phyloP scores from a whole-genome alignment of 2,329 filamentous ascomycete species.

The Rosellinia necatrix region DNA sequence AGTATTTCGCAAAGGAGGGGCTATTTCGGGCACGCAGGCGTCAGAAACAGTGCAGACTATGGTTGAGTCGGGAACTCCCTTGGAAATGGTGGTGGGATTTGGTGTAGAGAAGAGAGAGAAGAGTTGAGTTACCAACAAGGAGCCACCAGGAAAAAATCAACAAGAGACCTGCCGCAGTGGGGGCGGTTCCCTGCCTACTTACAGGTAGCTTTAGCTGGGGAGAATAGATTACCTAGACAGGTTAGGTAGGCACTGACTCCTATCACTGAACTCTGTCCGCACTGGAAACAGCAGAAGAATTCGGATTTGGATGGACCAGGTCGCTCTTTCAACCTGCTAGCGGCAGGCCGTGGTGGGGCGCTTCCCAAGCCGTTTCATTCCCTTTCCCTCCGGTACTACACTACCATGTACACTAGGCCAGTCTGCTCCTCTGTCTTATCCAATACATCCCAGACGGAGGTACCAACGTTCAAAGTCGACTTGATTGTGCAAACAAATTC shows the following conservation, averaged over 20 bases:
- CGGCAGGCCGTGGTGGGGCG: conserved; percentile 23
- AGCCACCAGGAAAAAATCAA: conserved; percentile 21
- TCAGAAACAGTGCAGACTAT: too few species aligned
- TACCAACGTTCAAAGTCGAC: too few species aligned
- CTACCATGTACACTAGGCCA: too few species aligned
- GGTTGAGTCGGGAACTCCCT: not conserved
- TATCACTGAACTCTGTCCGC: too few species aligned
- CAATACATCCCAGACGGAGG: too few species aligned
- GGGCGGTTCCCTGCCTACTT: too few species aligned
- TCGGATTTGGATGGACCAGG: conserved; percentile 32
- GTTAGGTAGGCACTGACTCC: too few species aligned
- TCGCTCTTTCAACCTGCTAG: conserved; percentile 37
- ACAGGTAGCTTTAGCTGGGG: conserved; percentile 1
- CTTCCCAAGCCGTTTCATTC: conserved; percentile 7
- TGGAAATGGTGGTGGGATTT: not conserved
- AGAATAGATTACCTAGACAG: conserved; percentile 35
- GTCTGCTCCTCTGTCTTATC: too few species aligned
- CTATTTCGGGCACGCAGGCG: too few species aligned
- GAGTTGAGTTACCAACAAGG: not conserved
- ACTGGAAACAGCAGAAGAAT: conserved; percentile 40
- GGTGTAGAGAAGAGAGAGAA: conserved; percentile 10
- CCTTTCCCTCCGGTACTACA: too few species aligned
- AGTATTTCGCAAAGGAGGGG: not conserved
- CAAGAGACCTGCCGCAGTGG: conserved; percentile 17
- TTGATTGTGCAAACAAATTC: too few species aligned